These are phyloP conservation scores for Harrya chromipes DNA, from an alignment of 768 basidiomycete genomes.

Conservation along the genomic window DNA sequence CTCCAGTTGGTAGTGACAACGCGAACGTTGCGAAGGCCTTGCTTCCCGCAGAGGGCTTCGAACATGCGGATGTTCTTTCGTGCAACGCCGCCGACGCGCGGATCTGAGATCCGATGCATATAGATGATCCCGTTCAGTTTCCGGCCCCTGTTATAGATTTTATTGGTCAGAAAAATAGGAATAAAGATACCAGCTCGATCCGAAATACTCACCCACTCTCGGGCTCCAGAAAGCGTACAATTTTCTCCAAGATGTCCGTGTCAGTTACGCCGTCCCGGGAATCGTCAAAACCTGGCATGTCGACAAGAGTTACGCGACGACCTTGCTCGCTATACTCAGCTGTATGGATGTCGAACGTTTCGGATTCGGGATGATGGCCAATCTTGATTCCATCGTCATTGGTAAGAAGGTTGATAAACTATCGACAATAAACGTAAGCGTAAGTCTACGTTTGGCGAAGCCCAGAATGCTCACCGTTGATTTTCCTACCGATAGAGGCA, in stretches of 20 bases:
- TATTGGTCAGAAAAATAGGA: neutral
- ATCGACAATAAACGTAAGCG: neutral
- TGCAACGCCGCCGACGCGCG: constrained; percentile 42
- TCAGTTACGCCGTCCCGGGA: no score
- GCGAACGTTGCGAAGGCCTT: no score
- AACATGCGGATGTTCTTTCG: constrained; percentile 43
- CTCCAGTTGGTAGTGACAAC: no score
- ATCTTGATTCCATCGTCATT: constrained; percentile 5
- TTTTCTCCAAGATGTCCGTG: no score
- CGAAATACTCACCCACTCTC: neutral
- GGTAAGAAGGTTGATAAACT: constrained; percentile 9
- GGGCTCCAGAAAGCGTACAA: constrained; percentile 5
- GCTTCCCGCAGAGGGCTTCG: constrained; percentile 42
- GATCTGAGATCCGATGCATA: constrained; percentile 44
- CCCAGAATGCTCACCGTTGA: constrained; percentile 4
- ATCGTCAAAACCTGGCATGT: no score
- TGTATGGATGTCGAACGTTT: constrained; percentile 4
- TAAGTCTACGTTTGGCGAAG: neutral
- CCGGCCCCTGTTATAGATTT: constrained; percentile 15
- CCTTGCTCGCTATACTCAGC: no score
- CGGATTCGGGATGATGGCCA: constrained; percentile 7
- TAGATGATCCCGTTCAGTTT: constrained; percentile 48
- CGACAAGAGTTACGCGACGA: no score
- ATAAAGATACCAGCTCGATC: neutral
- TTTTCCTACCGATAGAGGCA: neutral